phyloP scores from a whole-genome alignment of 2,329 filamentous ascomycete species.

The Ophiosphaerella herpotricha region DNA sequence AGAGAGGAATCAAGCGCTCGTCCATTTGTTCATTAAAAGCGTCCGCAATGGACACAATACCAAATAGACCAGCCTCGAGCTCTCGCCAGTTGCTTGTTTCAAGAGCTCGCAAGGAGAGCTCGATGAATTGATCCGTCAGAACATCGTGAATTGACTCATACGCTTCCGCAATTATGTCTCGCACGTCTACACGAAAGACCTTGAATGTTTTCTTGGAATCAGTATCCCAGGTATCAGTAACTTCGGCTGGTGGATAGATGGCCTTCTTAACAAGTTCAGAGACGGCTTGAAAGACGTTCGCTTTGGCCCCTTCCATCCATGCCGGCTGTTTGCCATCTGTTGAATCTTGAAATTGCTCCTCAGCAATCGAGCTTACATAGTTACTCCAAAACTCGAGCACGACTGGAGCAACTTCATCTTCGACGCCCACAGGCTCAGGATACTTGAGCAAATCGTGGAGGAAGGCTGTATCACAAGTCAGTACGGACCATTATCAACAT shows the following conservation, averaged over 20 bases:
- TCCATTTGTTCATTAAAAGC: conserved; percentile 66
- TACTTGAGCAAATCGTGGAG: conserved; percentile 69
- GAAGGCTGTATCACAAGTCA: conserved; percentile 39
- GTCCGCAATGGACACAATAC: conserved; percentile 69
- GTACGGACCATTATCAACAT: not conserved
- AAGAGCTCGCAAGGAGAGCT: conserved; percentile 50
- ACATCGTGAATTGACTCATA: conserved; percentile 60
- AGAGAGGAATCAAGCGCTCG: conserved; percentile 63
- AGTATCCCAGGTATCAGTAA: conserved; percentile 70
- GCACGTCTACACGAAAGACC: conserved; percentile 77
- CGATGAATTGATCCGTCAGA: conserved; percentile 54
- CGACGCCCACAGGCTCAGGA: conserved; percentile 68
- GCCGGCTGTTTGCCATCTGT: conserved; percentile 41
- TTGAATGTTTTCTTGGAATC: conserved; percentile 69
- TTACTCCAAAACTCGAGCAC: conserved; percentile 82
- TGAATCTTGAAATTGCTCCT: conserved; percentile 52
- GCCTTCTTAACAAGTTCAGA: conserved; percentile 72
- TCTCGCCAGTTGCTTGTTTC: conserved; percentile 52
- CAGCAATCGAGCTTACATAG: conserved; percentile 70
- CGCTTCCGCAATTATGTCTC: conserved; percentile 74
- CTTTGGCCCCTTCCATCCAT: conserved; percentile 65
- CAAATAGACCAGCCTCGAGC: conserved; percentile 61
- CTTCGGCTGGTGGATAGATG: conserved; percentile 64
- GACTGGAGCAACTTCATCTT: conserved; percentile 75
- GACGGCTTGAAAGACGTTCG: conserved; percentile 66